Percentiles rank a stretch among this genome's conserved stretches.
phyloP scores from a whole-genome alignment of 306 rosid species.

The Gleditsia sinensis region DNA sequence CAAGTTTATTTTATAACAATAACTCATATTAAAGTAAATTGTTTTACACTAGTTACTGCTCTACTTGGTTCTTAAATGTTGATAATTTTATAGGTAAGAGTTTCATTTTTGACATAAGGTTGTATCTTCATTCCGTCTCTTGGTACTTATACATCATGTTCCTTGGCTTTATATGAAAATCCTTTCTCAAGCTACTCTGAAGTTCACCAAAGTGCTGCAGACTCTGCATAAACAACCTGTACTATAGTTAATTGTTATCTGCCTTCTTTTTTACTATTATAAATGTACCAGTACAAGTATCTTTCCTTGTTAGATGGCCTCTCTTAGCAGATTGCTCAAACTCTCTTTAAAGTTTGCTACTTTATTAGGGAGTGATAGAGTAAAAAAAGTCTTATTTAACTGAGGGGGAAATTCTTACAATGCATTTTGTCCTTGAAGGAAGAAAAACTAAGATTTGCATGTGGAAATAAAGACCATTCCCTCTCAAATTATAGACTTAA shows the following conservation, averaged over 20 bases:
- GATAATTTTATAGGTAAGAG: background rate
- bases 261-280: background rate
- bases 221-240: background rate
- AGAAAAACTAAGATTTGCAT: background rate
- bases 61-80: background rate
- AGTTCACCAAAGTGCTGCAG: background rate
- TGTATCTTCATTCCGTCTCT: conserved; percentile 2
- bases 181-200: background rate
- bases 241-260: background rate
- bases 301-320: background rate
- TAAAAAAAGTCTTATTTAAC: background rate
- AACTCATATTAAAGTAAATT: background rate
- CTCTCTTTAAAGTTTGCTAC: background rate
- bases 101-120: background rate
- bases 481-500: background rate
- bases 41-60: background rate
- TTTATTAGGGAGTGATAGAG: background rate
- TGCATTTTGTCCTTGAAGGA: conserved; percentile 18
- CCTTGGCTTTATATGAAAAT: background rate
- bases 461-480: conserved; percentile 2
- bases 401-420: background rate
- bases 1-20: background rate
- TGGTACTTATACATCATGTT: background rate
- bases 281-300: background rate
- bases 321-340: background rate